Percentiles rank a stretch among this genome's conserved stretches.
These are phyloP conservation scores for Scheffersomyces cryptocercus DNA, from an alignment of 1,139 yeast species.

Conservation along the genomic window DNA sequence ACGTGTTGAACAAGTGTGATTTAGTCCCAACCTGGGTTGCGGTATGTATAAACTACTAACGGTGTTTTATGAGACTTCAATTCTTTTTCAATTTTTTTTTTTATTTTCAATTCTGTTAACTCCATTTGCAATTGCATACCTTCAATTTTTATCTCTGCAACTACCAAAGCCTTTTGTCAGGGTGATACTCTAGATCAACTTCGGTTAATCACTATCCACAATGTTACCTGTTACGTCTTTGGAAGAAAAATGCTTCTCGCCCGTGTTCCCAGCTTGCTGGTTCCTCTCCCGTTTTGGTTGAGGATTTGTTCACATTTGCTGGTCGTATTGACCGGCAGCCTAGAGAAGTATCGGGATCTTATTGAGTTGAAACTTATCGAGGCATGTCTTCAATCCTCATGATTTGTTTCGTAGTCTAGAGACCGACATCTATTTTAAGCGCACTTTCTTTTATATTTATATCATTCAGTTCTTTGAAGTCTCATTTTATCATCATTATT, in stretches of 20 bases:
- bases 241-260: conserved; percentile 76
- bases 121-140: conserved; percentile 5
- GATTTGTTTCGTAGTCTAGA: conserved; percentile 70
- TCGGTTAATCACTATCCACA: conserved; percentile 24
- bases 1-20: conserved; percentile 95
- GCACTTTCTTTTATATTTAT: conserved; percentile 1
- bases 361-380: conserved; percentile 63
- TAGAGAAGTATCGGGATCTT: conserved; percentile 48
- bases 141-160: conserved; percentile 10
- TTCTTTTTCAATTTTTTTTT: conserved; percentile 8
- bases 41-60: conserved; percentile 60
- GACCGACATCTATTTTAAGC: conserved; percentile 49
- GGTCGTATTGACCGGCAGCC: conserved; percentile 46
- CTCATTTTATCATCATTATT: conserved; percentile 8
- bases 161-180: conserved; percentile 72
- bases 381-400: conserved; percentile 16
- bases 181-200: conserved; percentile 44
- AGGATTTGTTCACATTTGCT: conserved; percentile 40
- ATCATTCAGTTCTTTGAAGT: conserved; percentile 6
- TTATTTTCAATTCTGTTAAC: conserved; percentile 7
- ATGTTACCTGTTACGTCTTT: conserved; percentile 93
- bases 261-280: conserved; percentile 38
- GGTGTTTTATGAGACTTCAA: conserved; percentile 3
- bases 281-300: conserved; percentile 46
- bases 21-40: conserved; percentile 99